Evolutionary conservation across 257 asterid species (phyloP).

Genomic region (Fraxinus quadrangulata): DNA sequence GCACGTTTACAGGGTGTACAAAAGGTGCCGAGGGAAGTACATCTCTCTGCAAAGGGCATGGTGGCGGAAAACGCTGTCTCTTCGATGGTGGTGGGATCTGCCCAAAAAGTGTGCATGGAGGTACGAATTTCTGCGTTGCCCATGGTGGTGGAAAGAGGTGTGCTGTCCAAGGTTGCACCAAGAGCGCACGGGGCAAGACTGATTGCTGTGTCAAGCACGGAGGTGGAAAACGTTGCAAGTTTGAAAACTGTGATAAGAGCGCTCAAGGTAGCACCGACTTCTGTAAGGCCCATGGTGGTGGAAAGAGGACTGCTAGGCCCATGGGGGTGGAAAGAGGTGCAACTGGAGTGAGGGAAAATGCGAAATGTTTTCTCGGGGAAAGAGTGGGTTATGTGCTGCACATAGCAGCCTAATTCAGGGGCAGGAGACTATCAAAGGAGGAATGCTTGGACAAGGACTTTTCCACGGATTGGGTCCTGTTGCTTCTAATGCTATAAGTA

Average conservation of each 20-base stretch:
- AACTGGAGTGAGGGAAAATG: constrained; percentile 80
- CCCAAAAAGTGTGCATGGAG: constrained; percentile 93
- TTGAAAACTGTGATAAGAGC: constrained; percentile 83
- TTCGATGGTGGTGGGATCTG: constrained; percentile 91
- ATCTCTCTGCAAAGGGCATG: constrained; percentile 90
- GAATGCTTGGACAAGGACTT: constrained; percentile 74
- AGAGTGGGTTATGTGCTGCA: constrained; percentile 86
- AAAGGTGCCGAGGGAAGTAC: constrained; percentile 95
- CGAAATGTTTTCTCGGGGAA: constrained; percentile 86
- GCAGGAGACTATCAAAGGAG: constrained; percentile 40
- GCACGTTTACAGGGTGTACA: constrained; percentile 77
- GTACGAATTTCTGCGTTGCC: constrained; percentile 83
- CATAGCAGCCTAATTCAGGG: constrained; percentile 69
- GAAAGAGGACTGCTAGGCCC: constrained; percentile 93
- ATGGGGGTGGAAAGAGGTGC: constrained; percentile 95
- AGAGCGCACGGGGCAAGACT: constrained; percentile 91
- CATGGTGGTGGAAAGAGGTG: constrained; percentile 98
- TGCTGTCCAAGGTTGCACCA: constrained; percentile 68
- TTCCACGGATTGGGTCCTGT: constrained; percentile 65
- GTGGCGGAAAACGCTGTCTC: constrained; percentile 87
- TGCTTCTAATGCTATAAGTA: constrained; percentile 32
- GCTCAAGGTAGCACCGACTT: constrained; percentile 95
- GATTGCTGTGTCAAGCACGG: constrained; percentile 91
- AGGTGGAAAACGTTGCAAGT: constrained; percentile 82
- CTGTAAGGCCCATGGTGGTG: constrained; percentile 97